Percentiles rank a stretch among this genome's conserved stretches.
Evolutionary conservation across 148 eudicot species (phyloP).

Genomic region (Fagopyrum esculentum): DNA sequence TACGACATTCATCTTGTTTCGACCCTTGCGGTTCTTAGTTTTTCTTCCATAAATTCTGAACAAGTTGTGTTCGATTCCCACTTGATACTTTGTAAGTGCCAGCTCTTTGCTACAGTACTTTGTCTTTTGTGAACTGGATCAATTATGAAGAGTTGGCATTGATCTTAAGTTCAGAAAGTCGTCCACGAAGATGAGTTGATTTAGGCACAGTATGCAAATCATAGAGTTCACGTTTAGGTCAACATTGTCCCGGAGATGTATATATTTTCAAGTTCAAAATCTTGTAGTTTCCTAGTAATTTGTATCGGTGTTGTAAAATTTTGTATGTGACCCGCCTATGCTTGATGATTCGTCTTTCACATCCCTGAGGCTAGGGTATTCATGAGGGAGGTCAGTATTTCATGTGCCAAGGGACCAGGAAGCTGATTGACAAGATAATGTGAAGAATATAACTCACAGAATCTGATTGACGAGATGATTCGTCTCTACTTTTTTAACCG

Average conservation of each 20-base stretch:
- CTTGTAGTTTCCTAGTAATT: not conserved
- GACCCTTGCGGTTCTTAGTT: not conserved
- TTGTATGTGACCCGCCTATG: not conserved
- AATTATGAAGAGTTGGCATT: not conserved
- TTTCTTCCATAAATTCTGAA: not conserved
- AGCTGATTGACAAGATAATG: not conserved
- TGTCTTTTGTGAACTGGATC: not conserved
- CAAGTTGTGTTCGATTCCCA: not conserved
- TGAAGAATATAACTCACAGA: not conserved
- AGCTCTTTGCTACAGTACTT: constrained; percentile 2
- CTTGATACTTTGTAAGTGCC: not conserved
- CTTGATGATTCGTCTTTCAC: not conserved
- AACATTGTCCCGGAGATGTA: not conserved
- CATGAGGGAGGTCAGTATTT: not conserved
- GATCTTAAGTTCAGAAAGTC: not conserved
- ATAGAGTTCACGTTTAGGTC: not conserved
- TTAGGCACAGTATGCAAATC: not conserved
- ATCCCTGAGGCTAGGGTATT: not conserved
- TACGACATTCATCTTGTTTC: not conserved
- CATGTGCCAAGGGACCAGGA: not conserved
- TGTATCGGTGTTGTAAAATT: not conserved
- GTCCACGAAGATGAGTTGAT: not conserved
- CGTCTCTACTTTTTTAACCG: not conserved
- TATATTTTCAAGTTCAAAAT: not conserved
- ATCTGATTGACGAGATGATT: not conserved